These are phyloP conservation scores for Globisporangium camurandrum DNA, from an alignment of 352 stramenopile genomes.

Conservation along the genomic window DNA sequence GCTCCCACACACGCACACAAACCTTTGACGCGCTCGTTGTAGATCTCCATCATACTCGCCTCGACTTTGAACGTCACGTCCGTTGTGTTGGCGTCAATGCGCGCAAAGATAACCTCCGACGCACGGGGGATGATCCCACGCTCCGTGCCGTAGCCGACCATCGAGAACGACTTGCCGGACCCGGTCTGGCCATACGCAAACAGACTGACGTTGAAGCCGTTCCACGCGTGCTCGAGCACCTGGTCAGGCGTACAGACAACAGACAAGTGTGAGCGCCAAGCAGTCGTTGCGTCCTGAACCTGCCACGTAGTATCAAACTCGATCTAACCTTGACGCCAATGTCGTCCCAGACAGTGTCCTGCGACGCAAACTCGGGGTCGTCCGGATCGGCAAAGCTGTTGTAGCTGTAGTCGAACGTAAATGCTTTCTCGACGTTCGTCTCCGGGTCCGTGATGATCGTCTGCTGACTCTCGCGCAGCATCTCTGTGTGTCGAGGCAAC, in stretches of 20 bases:
- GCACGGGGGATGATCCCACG: slow-evolving; percentile 82
- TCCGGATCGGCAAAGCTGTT: slow-evolving; percentile 61
- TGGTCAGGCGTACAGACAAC: slow-evolving; percentile 3
- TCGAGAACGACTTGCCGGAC: slow-evolving; percentile 81
- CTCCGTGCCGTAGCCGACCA: slow-evolving; percentile 78
- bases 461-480: slow-evolving; percentile 73
- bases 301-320: background rate
- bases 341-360: slow-evolving; percentile 83
- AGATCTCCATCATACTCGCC: slow-evolving; percentile 88
- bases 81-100: slow-evolving; percentile 42
- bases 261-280: background rate
- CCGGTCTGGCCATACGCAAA: slow-evolving; percentile 87
- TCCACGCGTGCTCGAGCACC: slow-evolving; percentile 86
- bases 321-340: slow-evolving; percentile 59
- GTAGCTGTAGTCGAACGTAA: slow-evolving; percentile 89
- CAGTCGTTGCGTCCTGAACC: background rate
- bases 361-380: slow-evolving; percentile 57
- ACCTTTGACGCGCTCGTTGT: slow-evolving; percentile 87
- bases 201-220: slow-evolving; percentile 86
- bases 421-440: slow-evolving; percentile 61
- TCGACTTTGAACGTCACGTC: slow-evolving; percentile 78
- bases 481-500: slow-evolving; percentile 22
- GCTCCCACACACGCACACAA: no score
- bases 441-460: slow-evolving; percentile 83
- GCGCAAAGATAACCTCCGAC: slow-evolving; percentile 78